Evolutionary conservation across 805 yeast genomes (phyloP), one percentile per base, ranked within the genome.

Genomic region (Teunomyces gatunensis): DNA sequence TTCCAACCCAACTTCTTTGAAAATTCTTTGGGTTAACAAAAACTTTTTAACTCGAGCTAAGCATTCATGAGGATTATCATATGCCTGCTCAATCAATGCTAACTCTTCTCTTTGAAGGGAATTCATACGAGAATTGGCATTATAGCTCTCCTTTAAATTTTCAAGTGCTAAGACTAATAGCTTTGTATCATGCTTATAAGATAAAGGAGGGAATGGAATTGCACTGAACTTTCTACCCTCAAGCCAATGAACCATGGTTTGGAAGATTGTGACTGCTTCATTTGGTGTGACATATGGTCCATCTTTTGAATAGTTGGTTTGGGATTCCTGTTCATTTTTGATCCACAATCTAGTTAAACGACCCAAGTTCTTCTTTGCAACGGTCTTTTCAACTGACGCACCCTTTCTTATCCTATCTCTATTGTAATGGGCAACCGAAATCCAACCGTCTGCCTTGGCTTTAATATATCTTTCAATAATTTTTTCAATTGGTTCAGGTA

Each of bases 361-460:
- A 3, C 99, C 99, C 44, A 94, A 66, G 60, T 94, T 94, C 74
- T 94, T 94, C 65, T 87, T 87, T 0, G 94, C 96, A 6, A 89
- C 94, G 0, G 97, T 88, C 58, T 94, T 94, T 59, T 94, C 99
- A 13, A 90, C 94, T 10, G 91, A 85, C 0, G 86, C 89, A n/a
- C 98, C 98, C 34, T 85, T 77, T 54, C 84, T 79, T 37, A 94
- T 88, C 44, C 97, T 75, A 53, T 90, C 97, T 54, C 99, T 77
- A 60, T 92, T 94, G 58, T 85, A 84, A 59, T 92, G 96, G 1
- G 99, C 96, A 12, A 89, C 91, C 1, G 94, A 84, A 10, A 89
- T 79, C 98, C 98, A 94, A 5, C 96, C 95, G 57, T 92, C 97
- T 1, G 98, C 97, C 63, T 94, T 92, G 0, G 97, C 96, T 59